Evolutionary conservation across 805 yeast genomes (phyloP), one percentile per base, ranked within the genome.

Genomic region (Lachancea fermentati): DNA sequence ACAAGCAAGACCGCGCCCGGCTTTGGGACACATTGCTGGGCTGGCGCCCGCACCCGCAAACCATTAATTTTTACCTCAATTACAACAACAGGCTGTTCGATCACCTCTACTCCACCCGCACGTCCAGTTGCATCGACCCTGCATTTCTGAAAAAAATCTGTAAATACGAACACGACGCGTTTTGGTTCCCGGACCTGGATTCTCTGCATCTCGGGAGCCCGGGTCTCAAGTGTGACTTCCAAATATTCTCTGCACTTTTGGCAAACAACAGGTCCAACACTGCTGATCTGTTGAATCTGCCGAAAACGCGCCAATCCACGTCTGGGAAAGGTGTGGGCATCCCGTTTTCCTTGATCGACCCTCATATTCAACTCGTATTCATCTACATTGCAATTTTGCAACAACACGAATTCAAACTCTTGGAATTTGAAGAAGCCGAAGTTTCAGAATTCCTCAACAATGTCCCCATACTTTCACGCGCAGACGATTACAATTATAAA

Each of bases 391-490:
- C 96, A 1, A 75, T 89, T 30, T 66, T 89, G 48, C 85, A 85
- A 60, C 79, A 91, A 37, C 81, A 82, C 60, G 89, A 84, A 51
- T 77, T 78, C 50, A 78, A 83, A 30, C 69, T 89, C 40, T 72
- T 85, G 48, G 97, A 89, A 57, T 79, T 88, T 48, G 97, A 89
- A 54, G 95, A 86, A 57, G 79, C 85, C 47, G 97, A 89, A 62
- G 85, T 87, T 33, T 71, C 88, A 29, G 94, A 88, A 56, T 78
- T 79, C 48, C 69, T 89, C 46, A 76, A 77, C 45, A 73, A 80
- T 39, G 55, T 66, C 2, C 67, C 67, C 1, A 47, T 60, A 41
- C 40, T 60, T 4, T 58, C 65, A 2, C 57, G 58, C 32, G 44
- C 63, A 7, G 66, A 60, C 41, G 62, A 63, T 42, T 29, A 42